Evolutionary conservation across 2,329 filamentous ascomycete species (phyloP), one percentile per base, ranked within the genome.

Genomic region (Sclerotiophoma versabilis): DNA sequence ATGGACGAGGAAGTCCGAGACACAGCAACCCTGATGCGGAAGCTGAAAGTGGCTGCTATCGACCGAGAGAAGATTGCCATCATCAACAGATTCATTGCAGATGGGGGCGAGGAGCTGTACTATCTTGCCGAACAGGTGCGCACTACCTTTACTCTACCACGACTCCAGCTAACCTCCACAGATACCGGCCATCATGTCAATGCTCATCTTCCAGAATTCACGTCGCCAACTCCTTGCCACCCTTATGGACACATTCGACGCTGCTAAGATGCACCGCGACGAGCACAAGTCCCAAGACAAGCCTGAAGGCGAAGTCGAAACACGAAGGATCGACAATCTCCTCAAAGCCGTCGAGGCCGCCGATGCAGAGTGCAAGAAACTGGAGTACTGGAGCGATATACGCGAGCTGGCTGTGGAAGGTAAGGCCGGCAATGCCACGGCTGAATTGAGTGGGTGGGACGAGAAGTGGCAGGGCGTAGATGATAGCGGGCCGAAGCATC

Each of bases 21-120:
- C 66, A 84, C 92, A 15, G 84, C 86, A 4, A 84, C 85, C 3
- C 79, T 99, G 22, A 82, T 96, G 78, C 77, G 76, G 19, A 83
- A 85, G 2, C 75, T 99, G 49, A 88, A 87, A 58, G 78, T 77
- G 32, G 86, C 89, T 5, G 84, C 87, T 7, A 91, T 99, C 62
- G 95, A 99, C 71, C 85, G 95, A 27, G 93, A 98, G 77, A 98
- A 95, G 78, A 86, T 96, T 54, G 88, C 93, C 57, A 88, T 89
- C 0, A 83, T 97, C 19, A 87, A 89, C 65, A 90, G 85, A 58
- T 99, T 96, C 70, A 80, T 97, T n/a, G 80, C 87, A 34, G 82
- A 95, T 47, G 90, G 86, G 17, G 85, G 85, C 5, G 70, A 74
- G 47, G 92, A 97, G 64, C 78, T 98, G 23, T 82, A 83, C 48